Evolutionary conservation across 306 rosid genomes (phyloP).

Genomic region (Pterocarpus santalinus): DNA sequence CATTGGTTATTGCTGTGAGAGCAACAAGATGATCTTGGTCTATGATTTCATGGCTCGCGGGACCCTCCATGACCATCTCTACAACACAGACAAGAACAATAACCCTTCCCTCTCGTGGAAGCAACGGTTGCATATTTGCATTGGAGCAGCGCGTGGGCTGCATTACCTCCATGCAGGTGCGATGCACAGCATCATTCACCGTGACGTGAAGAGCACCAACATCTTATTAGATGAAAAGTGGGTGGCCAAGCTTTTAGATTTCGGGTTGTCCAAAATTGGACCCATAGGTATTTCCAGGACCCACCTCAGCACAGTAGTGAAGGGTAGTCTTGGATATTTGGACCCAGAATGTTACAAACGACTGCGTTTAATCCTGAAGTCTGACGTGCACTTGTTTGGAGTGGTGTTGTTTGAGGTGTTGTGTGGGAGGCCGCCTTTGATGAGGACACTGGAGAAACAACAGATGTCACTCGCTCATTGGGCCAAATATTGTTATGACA

Average conservation of each 20-base stretch:
- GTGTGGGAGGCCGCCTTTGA: background rate
- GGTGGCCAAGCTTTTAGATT: background rate
- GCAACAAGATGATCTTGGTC: background rate
- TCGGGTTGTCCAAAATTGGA: background rate
- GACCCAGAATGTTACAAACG: conserved; percentile 11
- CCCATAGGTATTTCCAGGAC: conserved; percentile 1
- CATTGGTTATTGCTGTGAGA: background rate
- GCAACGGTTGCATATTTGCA: conserved; percentile 37
- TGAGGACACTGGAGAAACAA: background rate
- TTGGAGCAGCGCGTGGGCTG: conserved; percentile 16
- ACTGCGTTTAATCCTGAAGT: conserved; percentile 23
- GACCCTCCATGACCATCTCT: conserved; percentile 42
- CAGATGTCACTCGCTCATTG: background rate
- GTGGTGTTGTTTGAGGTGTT: conserved; percentile 53
- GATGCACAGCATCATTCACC: conserved; percentile 42
- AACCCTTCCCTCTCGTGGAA: conserved; percentile 33
- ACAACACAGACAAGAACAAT: background rate
- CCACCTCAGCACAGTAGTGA: background rate
- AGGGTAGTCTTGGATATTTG: background rate
- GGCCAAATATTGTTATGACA: background rate
- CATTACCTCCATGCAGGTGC: conserved; percentile 34
- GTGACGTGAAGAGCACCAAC: conserved; percentile 49
- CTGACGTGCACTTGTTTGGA: conserved; percentile 57
- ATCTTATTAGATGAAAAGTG: background rate
- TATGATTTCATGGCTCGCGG: background rate